These are phyloP conservation scores for Spizellomyces punctatus DNA, from an alignment of 192 early-diverging fungal genomes.

Conservation along the genomic window DNA sequence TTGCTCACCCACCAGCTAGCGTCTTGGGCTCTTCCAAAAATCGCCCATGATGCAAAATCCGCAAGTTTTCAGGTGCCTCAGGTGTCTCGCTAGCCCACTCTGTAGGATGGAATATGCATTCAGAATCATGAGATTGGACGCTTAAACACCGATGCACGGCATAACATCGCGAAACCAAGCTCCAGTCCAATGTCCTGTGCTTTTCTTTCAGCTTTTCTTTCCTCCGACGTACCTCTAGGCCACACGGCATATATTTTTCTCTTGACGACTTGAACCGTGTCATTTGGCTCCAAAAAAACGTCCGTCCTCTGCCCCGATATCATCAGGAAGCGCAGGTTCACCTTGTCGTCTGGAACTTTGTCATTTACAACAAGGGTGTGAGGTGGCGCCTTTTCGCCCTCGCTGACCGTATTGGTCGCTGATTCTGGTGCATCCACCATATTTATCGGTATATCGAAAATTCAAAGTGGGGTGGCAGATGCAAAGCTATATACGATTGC, in stretches of 20 bases:
- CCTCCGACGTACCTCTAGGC: conserved; percentile 36
- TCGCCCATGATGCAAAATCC: conserved; percentile 46
- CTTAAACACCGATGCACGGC: no score
- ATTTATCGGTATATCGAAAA: background rate
- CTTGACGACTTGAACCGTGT: conserved; percentile 38
- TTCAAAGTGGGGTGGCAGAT: no score
- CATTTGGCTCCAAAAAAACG: conserved; percentile 31
- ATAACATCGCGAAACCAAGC: no score
- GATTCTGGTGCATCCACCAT: conserved; percentile 13
- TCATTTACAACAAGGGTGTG: conserved; percentile 36
- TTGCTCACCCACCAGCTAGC: conserved; percentile 26
- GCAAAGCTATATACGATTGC: no score
- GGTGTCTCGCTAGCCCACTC: conserved; percentile 47
- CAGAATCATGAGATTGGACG: no score
- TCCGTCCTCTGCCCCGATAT: conserved; percentile 43
- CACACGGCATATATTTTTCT: conserved; percentile 32
- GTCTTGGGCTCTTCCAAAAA: conserved; percentile 40
- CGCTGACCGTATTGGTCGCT: conserved; percentile 17
- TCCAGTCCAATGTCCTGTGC: background rate
- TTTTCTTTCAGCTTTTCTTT: background rate
- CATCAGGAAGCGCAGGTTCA: conserved; percentile 51
- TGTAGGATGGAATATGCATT: background rate
- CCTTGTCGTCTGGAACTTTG: conserved; percentile 41
- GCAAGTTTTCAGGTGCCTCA: conserved; percentile 27
- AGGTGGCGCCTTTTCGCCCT: background rate